Evolutionary conservation across 1,284 basidiomycete genomes (phyloP), one percentile per base, ranked within the genome.

Genomic region (Stygiomarasmius scandens): DNA sequence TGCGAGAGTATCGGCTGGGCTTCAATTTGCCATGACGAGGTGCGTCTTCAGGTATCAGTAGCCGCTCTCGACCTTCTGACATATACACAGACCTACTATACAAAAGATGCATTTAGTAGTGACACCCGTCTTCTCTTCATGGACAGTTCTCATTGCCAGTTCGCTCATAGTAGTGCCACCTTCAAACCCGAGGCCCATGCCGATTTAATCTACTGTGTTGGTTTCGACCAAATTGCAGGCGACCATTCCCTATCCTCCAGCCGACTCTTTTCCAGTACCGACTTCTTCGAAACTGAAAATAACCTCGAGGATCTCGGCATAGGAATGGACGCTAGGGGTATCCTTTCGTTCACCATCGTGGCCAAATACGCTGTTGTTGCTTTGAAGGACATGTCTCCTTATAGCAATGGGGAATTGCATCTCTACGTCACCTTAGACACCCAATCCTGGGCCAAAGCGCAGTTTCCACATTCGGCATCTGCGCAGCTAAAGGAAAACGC

Each of bases 291-390:
- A 9, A 67, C 71, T 0, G 82, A 87, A 1, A 79, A 73, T 48
- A 79, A 80, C 34, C 78, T 90, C 48, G 92, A 96, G 64, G 91
- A 95, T 64, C 79, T 97, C 2, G 92, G 95, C 0, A 92, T 90
- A 22, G 85, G 90, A 3, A 93, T 89, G 74, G 38, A 88, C 58
- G 90, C 93, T 0, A 85, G 84, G 22, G 95, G 95, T 1, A 86
- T 98, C 16, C 80, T 92, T 2, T 95, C 93, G 0, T 84, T 97
- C 56, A 95, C 95, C 0, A 91, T 95, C 52, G 92, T 96, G 5
- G 89, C 87, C 73, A 93, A 95, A 69, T 98, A 90, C 67, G 89
- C 93, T 12, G 90, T 97, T 4, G 93, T 92, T 2, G 95, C 95
- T 0, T 66, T 96, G 61, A 89, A 86, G 69, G 90, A 91, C 63